These are phyloP conservation scores for Hura crepitans DNA, from an alignment of 441 rosid genomes.

Conservation along the genomic window DNA sequence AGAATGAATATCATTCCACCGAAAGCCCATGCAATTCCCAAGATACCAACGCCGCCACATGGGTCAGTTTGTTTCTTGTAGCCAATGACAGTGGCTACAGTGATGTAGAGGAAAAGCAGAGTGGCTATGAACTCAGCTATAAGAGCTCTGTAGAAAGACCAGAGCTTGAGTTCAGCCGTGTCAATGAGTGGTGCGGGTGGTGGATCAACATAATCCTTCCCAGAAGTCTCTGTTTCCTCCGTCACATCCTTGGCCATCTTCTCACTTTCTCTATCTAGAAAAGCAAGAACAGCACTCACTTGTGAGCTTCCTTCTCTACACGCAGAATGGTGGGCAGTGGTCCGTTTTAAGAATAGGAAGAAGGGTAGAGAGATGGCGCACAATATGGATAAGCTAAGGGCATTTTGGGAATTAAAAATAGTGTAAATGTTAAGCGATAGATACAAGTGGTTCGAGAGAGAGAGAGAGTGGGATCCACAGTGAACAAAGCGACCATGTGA, in stretches of 20 bases:
- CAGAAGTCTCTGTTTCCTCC: constrained; percentile 35
- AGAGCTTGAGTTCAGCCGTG: constrained; percentile 50
- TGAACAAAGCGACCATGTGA: constrained; percentile 43
- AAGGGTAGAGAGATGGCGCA: constrained; percentile 1
- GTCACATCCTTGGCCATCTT: constrained; percentile 48
- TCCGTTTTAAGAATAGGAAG: constrained; percentile 20
- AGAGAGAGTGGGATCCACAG: constrained; percentile 15
- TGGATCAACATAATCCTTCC: constrained; percentile 77
- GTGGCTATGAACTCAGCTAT: constrained; percentile 84
- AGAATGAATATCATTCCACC: constrained; percentile 86
- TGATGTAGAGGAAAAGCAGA: constrained; percentile 68
- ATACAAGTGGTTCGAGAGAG: neutral
- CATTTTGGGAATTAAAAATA: constrained; percentile 22
- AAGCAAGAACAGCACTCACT: neutral
- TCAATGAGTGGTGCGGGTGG: constrained; percentile 69
- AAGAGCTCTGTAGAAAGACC: constrained; percentile 84
- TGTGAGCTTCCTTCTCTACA: no score
- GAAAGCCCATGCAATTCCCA: constrained; percentile 89
- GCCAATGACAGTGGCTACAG: constrained; percentile 70
- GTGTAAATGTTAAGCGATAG: neutral
- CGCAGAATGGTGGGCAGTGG: neutral
- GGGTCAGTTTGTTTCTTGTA: constrained; percentile 48
- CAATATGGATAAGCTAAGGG: constrained; percentile 29
- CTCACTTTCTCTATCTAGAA: neutral
- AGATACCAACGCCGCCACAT: constrained; percentile 66